phyloP scores from a whole-genome alignment of 768 basidiomycete species.

The Lactifluus rugatus region DNA sequence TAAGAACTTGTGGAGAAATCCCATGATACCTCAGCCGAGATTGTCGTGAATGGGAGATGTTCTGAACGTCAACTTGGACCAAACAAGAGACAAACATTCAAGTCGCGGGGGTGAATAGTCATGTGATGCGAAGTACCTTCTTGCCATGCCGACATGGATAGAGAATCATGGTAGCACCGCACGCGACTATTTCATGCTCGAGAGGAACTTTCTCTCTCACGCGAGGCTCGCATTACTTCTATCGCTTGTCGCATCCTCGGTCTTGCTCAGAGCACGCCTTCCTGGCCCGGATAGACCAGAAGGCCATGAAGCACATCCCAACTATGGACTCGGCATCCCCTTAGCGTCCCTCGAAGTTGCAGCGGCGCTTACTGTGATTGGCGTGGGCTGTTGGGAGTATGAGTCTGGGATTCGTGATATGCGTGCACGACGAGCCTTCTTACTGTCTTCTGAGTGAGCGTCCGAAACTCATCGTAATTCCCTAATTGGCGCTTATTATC shows the following conservation, averaged over 20 bases:
- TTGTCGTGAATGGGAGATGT: not conserved
- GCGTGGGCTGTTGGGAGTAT: slow-evolving; percentile 59
- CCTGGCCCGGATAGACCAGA: slow-evolving; percentile 23
- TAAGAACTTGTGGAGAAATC: slow-evolving; percentile 60
- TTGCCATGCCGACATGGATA: slow-evolving; percentile 18
- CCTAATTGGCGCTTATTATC: not conserved
- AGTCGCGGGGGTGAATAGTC: not conserved
- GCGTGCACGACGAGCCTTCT: slow-evolving; percentile 47
- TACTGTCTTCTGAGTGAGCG: slow-evolving; percentile 47
- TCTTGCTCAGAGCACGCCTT: slow-evolving; percentile 52
- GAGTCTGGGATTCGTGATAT: slow-evolving; percentile 48
- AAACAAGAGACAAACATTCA: slow-evolving; percentile 10
- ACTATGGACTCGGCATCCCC: slow-evolving; percentile 31
- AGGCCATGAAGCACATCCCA: slow-evolving; percentile 20
- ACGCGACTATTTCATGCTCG: slow-evolving; percentile 73
- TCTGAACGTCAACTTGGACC: slow-evolving; percentile 12
- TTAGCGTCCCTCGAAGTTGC: slow-evolving; percentile 44
- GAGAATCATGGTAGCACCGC: slow-evolving; percentile 35
- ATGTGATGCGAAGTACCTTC: not conserved
- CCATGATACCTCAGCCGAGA: slow-evolving; percentile 34
- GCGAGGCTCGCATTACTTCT: slow-evolving; percentile 57
- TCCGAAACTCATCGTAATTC: slow-evolving; percentile 5
- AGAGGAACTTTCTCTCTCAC: slow-evolving; percentile 64
- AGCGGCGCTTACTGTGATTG: slow-evolving; percentile 45
- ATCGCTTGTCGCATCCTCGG: slow-evolving; percentile 51